Evolutionary conservation across 2,329 filamentous ascomycete species (phyloP).

Genomic region (Gnomoniopsis sp.): DNA sequence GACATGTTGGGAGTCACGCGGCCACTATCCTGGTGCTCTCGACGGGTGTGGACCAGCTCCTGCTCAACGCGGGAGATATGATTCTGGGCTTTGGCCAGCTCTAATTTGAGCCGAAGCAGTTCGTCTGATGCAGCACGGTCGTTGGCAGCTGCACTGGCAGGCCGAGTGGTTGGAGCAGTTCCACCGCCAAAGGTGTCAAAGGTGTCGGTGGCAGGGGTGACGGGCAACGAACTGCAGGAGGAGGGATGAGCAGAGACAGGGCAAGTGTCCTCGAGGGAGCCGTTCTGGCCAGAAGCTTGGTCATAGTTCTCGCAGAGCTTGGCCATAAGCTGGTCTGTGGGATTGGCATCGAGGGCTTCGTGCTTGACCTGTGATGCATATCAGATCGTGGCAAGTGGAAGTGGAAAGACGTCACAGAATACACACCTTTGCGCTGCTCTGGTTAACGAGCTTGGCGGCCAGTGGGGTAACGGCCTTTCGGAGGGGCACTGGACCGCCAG

Average conservation of each 20-base stretch:
- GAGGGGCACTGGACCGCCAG: conserved; percentile 14
- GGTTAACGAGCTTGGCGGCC: conserved; percentile 53
- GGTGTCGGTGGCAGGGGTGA: conserved; percentile 58
- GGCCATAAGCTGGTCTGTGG: conserved; percentile 71
- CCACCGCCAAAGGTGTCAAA: conserved; percentile 36
- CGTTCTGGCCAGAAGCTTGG: conserved; percentile 53
- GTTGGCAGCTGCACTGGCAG: conserved; percentile 48
- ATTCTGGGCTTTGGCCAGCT: conserved; percentile 68
- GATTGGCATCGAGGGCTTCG: conserved; percentile 42
- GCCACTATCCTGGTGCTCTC: conserved; percentile 56
- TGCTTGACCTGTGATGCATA: conserved; percentile 38
- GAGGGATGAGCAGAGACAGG: conserved; percentile 46
- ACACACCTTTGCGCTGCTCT: conserved; percentile 50
- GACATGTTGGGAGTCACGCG: conserved; percentile 45
- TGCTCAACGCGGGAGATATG: conserved; percentile 70
- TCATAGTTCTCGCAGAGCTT: conserved; percentile 28
- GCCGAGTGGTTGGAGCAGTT: conserved; percentile 46
- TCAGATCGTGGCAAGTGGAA: conserved; percentile 16
- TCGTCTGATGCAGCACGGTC: conserved; percentile 50
- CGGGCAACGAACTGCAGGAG: conserved; percentile 57
- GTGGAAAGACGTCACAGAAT: conserved; percentile 5
- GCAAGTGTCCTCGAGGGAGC: conserved; percentile 67
- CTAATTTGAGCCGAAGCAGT: conserved; percentile 63
- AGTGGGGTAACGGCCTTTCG: conserved; percentile 47
- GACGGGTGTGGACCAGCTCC: conserved; percentile 64